phyloP scores from a whole-genome alignment of 2,329 filamentous ascomycete species.

The Elsinoe necatrix region DNA sequence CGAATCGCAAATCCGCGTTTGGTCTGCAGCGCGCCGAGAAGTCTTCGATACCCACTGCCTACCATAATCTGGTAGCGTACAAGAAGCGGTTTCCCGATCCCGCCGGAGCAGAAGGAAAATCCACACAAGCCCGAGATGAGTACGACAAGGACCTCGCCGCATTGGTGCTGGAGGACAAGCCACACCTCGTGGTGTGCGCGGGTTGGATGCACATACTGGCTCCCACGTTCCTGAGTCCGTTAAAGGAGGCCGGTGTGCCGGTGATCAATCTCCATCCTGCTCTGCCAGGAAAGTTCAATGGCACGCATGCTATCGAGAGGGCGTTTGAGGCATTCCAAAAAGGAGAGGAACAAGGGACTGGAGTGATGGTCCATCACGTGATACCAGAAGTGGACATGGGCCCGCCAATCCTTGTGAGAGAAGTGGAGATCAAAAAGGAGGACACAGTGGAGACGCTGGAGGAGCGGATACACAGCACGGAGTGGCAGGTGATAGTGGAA shows the following conservation, averaged over 20 bases:
- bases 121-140: slow-evolving; percentile 46
- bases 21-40: slow-evolving; percentile 53
- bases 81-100: slow-evolving; percentile 59
- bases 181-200: slow-evolving; percentile 70
- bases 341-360: slow-evolving; percentile 59
- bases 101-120: slow-evolving; percentile 22
- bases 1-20: slow-evolving; percentile 56
- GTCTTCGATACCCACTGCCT: slow-evolving; percentile 61
- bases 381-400: slow-evolving; percentile 69
- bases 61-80: slow-evolving; percentile 73
- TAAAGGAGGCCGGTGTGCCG: slow-evolving; percentile 52
- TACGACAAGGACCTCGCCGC: slow-evolving; percentile 70
- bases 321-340: slow-evolving; percentile 66
- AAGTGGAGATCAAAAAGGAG: slow-evolving; percentile 54
- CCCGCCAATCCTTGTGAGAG: slow-evolving; percentile 58
- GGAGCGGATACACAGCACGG: slow-evolving; percentile 63
- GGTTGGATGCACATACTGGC: slow-evolving; percentile 85
- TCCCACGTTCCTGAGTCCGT: slow-evolving; percentile 57
- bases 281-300: slow-evolving; percentile 65
- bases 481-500: slow-evolving; percentile 72
- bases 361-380: slow-evolving; percentile 86
- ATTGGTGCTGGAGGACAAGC: slow-evolving; percentile 55
- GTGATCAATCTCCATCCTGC: slow-evolving; percentile 81
- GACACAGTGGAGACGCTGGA: slow-evolving; percentile 60
- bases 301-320: slow-evolving; percentile 61